Conservation (phyloP, 768 basidiomycete species). For the Calocybe cyanea region DNA sequence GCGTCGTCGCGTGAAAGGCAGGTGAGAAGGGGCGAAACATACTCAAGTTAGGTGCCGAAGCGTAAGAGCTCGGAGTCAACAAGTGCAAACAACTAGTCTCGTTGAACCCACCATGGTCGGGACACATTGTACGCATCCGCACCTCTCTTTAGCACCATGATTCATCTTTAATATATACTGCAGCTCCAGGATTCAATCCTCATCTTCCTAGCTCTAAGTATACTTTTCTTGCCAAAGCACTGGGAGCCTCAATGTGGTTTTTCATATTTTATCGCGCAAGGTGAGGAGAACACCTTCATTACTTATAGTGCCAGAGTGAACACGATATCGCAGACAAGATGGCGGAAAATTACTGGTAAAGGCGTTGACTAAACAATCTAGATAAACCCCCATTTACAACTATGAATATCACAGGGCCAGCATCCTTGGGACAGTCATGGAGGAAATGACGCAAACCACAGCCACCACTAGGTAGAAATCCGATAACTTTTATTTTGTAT, state of each 20-base stretch:
- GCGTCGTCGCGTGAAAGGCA: slow-evolving; percentile 12
- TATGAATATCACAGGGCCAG: slow-evolving; percentile 37
- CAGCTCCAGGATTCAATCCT: slow-evolving; percentile 81
- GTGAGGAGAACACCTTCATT: slow-evolving; percentile 42
- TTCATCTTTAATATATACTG: slow-evolving; percentile 6
- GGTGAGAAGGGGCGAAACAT: neutral
- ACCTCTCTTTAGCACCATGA: slow-evolving; percentile 1
- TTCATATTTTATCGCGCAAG: slow-evolving; percentile 95
- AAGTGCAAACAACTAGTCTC: slow-evolving; percentile 28
- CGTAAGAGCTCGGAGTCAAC: no score
- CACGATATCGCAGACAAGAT: slow-evolving; percentile 53
- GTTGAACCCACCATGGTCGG: slow-evolving; percentile 36
- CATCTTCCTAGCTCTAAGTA: slow-evolving; percentile 78
- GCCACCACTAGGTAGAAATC: slow-evolving; percentile 34
- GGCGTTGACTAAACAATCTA: slow-evolving; percentile 2
- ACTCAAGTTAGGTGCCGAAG: no score
- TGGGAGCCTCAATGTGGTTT: slow-evolving; percentile 98
- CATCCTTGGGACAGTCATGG: slow-evolving; percentile 42
- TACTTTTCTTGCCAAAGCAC: slow-evolving; percentile 74
- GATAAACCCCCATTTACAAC: neutral
- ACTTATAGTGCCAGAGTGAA: slow-evolving; percentile 1
- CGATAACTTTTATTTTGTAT: no score
- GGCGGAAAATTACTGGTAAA: slow-evolving; percentile 70
- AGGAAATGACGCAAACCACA: slow-evolving; percentile 27
- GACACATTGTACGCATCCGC: slow-evolving; percentile 29